Evolutionary conservation across 2,329 filamentous ascomycete genomes (phyloP).

Genomic region (Drechmeria coniospora): DNA sequence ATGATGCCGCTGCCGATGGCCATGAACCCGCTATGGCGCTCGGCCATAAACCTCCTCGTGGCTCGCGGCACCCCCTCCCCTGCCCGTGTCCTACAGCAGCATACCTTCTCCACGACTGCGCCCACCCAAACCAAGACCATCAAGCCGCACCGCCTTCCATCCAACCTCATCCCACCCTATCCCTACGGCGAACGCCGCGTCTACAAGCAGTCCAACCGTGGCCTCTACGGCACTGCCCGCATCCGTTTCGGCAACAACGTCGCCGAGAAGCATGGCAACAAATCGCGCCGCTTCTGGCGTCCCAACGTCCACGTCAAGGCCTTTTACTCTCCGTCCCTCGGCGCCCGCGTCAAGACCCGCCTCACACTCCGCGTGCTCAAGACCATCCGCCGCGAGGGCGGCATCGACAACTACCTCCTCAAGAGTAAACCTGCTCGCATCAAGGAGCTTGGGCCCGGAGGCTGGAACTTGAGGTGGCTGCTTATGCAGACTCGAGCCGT

Average conservation of each 20-base stretch:
- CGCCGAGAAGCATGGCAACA: slow-evolving; percentile 51
- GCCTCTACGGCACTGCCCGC: slow-evolving; percentile 53
- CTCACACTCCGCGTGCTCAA: slow-evolving; percentile 55
- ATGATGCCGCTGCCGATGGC: slow-evolving; percentile 6
- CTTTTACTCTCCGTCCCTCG: slow-evolving; percentile 48
- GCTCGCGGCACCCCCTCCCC: slow-evolving; percentile 5
- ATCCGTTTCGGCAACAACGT: slow-evolving; percentile 73
- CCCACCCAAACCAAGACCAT: slow-evolving; percentile 23
- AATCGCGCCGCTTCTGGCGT: slow-evolving; percentile 57
- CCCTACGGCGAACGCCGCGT: slow-evolving; percentile 54
- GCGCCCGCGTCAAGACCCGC: slow-evolving; percentile 48
- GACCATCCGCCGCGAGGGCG: slow-evolving; percentile 71
- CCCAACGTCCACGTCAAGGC: slow-evolving; percentile 58
- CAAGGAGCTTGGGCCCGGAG: slow-evolving; percentile 74
- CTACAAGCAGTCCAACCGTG: slow-evolving; percentile 69
- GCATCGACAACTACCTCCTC: slow-evolving; percentile 81
- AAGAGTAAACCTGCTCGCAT: slow-evolving; percentile 64
- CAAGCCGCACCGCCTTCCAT: slow-evolving; percentile 27
- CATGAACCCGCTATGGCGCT: slow-evolving; percentile 6
- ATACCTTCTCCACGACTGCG: slow-evolving; percentile 25
- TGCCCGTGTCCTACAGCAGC: too few species aligned
- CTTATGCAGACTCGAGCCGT: slow-evolving; percentile 64
- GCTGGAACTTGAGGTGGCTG: slow-evolving; percentile 81
- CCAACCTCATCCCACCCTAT: slow-evolving; percentile 45
- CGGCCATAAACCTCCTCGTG: slow-evolving; percentile 7